These are phyloP conservation scores for Fusarium pseudocircinatum DNA, from an alignment of 2,329 filamentous ascomycete genomes.

Conservation along the genomic window DNA sequence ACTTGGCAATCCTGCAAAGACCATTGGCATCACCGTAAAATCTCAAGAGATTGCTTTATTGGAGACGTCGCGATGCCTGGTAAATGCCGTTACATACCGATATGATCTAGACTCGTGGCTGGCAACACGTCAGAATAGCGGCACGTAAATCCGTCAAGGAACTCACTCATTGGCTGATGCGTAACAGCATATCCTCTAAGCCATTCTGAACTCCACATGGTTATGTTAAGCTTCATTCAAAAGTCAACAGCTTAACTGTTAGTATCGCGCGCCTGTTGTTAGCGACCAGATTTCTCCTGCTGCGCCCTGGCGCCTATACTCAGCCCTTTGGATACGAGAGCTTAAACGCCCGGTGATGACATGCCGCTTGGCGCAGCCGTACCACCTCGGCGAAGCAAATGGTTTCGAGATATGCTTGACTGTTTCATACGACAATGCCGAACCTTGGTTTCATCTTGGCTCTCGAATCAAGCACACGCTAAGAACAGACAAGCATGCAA, in stretches of 20 bases:
- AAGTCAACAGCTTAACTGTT: neutral
- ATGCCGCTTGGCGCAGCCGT: neutral
- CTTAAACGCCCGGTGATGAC: slow-evolving; percentile 11
- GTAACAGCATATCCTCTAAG: neutral
- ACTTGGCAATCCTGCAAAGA: slow-evolving; percentile 32
- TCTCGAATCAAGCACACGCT: neutral
- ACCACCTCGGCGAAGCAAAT: slow-evolving; percentile 17
- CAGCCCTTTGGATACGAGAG: slow-evolving; percentile 2
- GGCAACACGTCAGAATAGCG: neutral
- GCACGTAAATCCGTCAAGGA: neutral
- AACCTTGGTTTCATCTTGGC: slow-evolving; percentile 7
- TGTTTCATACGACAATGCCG: neutral
- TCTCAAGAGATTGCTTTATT: neutral
- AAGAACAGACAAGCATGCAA: neutral
- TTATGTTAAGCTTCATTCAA: neutral
- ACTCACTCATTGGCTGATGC: slow-evolving; percentile 3
- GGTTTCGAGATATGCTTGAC: neutral
- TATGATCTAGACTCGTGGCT: slow-evolving; percentile 9
- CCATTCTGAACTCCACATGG: neutral
- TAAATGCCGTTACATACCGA: neutral
- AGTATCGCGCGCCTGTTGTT: neutral
- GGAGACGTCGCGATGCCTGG: neutral
- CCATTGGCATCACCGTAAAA: slow-evolving; percentile 18
- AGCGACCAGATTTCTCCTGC: neutral
- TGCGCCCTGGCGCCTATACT: neutral